These are phyloP conservation scores for Kockovaella imperatae DNA, from an alignment of 768 basidiomycete species.

Conservation along the genomic window DNA sequence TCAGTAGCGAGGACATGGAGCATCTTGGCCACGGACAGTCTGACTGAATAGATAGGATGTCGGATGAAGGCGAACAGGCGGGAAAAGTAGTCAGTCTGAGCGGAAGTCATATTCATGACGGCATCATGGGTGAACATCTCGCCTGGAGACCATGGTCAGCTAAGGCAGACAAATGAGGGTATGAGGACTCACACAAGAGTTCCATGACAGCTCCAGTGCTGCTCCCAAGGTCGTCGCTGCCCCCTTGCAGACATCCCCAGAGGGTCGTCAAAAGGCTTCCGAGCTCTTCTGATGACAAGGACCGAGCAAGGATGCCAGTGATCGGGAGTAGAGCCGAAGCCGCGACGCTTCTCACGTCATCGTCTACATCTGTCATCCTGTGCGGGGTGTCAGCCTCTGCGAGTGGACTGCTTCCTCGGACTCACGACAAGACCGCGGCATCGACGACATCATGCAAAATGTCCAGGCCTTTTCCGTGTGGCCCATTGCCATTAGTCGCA, in stretches of 20 bases:
- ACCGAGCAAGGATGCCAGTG: conserved; percentile 67
- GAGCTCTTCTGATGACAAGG: conserved; percentile 60
- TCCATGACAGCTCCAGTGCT: conserved; percentile 98
- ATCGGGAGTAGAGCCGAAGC: conserved; percentile 86
- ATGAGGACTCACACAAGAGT: conserved; percentile 64
- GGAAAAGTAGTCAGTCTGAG: too few species aligned
- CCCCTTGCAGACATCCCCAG: conserved; percentile 81
- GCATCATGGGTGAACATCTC: conserved; percentile 69
- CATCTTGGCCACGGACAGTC: conserved; percentile 83
- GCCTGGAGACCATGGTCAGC: too few species aligned
- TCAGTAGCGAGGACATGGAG: conserved; percentile 78
- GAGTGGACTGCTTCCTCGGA: conserved; percentile 12
- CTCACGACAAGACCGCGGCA: conserved; percentile 82
- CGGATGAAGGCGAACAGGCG: conserved; percentile 97
- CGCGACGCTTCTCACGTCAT: conserved; percentile 92
- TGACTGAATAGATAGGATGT: conserved; percentile 88
- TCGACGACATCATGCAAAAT: conserved; percentile 77
- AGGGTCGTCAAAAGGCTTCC: conserved; percentile 69
- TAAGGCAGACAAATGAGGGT: background rate
- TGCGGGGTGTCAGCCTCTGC: background rate
- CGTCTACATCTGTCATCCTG: conserved; percentile 81
- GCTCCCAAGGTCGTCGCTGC: conserved; percentile 94
- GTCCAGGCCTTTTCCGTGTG: conserved; percentile 2
- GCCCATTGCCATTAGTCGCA: conserved; percentile 29
- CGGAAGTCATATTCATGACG: conserved; percentile 65